Evolutionary conservation across 345 rosid genomes (phyloP), one percentile per base, ranked within the genome.

Genomic region (Hibiscus tridactylites): DNA sequence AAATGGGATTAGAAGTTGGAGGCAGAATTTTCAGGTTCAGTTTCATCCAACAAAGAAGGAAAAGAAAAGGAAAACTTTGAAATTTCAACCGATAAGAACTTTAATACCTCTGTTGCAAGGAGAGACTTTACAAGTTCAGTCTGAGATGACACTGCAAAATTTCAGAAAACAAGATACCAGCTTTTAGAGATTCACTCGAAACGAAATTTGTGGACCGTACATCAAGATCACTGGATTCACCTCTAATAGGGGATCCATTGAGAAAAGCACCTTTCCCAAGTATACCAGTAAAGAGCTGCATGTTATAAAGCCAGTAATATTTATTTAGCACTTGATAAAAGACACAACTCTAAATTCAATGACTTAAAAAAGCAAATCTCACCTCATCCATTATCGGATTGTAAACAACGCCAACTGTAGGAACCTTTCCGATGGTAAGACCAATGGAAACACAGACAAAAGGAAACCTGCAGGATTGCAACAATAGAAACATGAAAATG

Each of bases 351-450:
- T 8, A 71, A 35, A 15, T 59, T 49, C 39, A 26, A 24, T 66
- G 13, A 13, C 70, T 2, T 42, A 11, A 47, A 47, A 46, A n/a
- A 59, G 65, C 7, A 74, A 64, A 19, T 75, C 82, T 82, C 52
- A 92, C 99, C 96, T 92, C 99, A 68, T 89, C 78, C 87, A 95
- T 87, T 46, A 95, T 89, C 42, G 99, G 99, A 79, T 92, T 95
- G 80, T 78, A 95, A 58, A 95, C 97, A 54, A 92, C 99, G 0
- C 99, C 99, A 60, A 92, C 90, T 39, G 79, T 85, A 24, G 98
- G 97, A 74, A 89, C 80, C 74, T 90, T 95, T 19, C 86, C 84
- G 56, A 92, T 88, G 0, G 98, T 87, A 73, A 95, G 98, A 16
- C 98, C 98, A 69, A 95, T 90, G 67, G 99, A 92, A 56, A 88